Conservation (phyloP, 495 filamentous ascomycete species). For the Beverwykella pulmonaria region DNA sequence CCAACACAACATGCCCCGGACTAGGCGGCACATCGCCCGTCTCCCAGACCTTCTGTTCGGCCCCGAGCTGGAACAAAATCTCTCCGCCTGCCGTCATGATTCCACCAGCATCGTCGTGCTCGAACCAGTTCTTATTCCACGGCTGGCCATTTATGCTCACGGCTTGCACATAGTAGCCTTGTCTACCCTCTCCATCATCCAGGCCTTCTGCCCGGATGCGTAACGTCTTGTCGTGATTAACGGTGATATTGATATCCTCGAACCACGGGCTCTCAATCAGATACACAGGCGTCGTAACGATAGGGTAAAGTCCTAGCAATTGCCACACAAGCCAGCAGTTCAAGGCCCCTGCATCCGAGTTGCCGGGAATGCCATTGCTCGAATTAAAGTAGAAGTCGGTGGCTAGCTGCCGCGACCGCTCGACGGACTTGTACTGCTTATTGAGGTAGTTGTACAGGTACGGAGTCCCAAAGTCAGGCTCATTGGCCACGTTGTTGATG, state of each 20-base stretch:
- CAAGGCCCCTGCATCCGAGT: conserved; percentile 45
- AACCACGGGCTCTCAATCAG: conserved; percentile 45
- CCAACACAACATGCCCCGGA: conserved; percentile 43
- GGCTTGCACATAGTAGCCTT: conserved; percentile 45
- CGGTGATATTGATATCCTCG: conserved; percentile 42
- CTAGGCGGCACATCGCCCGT: conserved; percentile 43
- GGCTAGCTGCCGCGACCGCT: conserved; percentile 34
- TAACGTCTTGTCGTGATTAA: conserved; percentile 39
- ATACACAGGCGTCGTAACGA: conserved; percentile 45
- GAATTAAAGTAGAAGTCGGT: conserved; percentile 43
- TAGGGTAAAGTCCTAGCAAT: conserved; percentile 46
- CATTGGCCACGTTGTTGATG: conserved; percentile 46
- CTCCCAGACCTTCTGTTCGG: conserved; percentile 41
- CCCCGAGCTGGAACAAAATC: conserved; percentile 42
- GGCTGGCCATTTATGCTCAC: conserved; percentile 44
- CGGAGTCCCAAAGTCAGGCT: conserved; percentile 45
- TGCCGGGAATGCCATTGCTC: conserved; percentile 43
- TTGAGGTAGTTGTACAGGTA: conserved; percentile 47
- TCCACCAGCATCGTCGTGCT: conserved; percentile 38
- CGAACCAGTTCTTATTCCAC: conserved; percentile 45
- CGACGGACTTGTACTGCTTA: conserved; percentile 44
- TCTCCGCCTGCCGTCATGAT: conserved; percentile 44
- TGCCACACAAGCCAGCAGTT: conserved; percentile 46
- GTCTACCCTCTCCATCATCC: conserved; percentile 31
- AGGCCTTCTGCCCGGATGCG: conserved; percentile 41